Conservation (phyloP, 192 early-diverging fungal genomes). For the Ambispora gerdemannii region DNA sequence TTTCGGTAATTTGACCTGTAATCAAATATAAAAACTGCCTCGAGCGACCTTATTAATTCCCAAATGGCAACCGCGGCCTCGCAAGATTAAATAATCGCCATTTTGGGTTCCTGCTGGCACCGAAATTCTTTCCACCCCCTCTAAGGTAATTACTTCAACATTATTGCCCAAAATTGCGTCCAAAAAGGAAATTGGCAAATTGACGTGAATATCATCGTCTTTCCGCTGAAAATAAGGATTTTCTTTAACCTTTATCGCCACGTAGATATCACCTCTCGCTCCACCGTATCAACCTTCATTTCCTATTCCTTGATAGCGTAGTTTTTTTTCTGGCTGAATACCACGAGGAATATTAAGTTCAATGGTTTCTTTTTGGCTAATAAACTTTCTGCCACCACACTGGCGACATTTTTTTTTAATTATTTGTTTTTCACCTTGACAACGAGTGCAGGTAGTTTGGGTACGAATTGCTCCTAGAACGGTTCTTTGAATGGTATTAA, state of each 20-base stretch:
- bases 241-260: neutral
- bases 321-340: neutral
- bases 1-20: constrained; percentile 7
- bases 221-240: constrained; percentile 13
- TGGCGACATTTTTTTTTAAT: neutral
- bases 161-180: neutral
- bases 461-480: constrained; percentile 4
- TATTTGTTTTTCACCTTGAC: neutral
- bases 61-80: neutral
- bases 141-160: neutral
- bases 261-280: neutral
- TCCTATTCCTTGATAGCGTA: constrained; percentile 13
- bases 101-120: neutral
- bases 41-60: neutral
- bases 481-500: constrained; percentile 11
- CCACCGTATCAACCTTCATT: neutral
- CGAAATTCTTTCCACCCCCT: neutral
- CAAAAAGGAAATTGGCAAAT: constrained; percentile 1
- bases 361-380: neutral
- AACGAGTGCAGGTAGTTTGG: neutral
- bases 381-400: neutral
- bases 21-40: neutral
- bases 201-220: neutral
- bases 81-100: neutral
- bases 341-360: constrained; percentile 10